These are phyloP conservation scores for Mycosphaerella arachidis DNA, from an alignment of 2,329 filamentous ascomycete species.

Conservation along the genomic window DNA sequence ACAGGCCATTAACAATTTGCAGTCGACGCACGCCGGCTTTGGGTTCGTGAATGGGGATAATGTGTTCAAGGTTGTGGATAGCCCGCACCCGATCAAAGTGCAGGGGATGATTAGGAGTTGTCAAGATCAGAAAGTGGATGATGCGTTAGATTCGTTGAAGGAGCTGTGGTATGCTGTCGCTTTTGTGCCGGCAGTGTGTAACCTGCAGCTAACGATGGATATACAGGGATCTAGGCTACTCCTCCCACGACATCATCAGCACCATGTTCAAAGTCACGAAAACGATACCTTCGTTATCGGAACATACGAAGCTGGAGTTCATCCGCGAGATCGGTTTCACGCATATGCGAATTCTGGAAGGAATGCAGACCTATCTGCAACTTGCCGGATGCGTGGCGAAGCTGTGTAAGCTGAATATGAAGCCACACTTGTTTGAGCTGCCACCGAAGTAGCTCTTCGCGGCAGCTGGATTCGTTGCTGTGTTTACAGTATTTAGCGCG, in stretches of 20 bases:
- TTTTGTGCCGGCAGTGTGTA: background rate
- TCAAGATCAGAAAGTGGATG: conserved; percentile 85
- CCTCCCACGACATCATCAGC: conserved; percentile 97
- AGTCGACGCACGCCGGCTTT: conserved; percentile 88
- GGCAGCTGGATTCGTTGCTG: background rate
- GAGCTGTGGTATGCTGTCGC: conserved; percentile 69
- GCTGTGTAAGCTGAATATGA: conserved; percentile 95
- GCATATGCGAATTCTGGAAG: conserved; percentile 98
- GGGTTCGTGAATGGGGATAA: conserved; percentile 97
- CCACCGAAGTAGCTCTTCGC: conserved; percentile 24
- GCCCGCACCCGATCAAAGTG: conserved; percentile 94
- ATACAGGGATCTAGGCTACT: conserved; percentile 76
- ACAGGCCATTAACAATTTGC: conserved; percentile 97
- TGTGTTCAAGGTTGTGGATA: conserved; percentile 96
- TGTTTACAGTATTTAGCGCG: conserved; percentile 22
- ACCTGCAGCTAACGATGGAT: conserved; percentile 8
- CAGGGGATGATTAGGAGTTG: conserved; percentile 98
- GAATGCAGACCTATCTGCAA: conserved; percentile 90
- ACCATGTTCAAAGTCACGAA: conserved; percentile 99
- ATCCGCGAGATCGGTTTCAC: conserved; percentile 95
- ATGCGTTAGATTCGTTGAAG: conserved; percentile 76
- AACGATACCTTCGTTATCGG: conserved; percentile 83
- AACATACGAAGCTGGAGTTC: conserved; percentile 94
- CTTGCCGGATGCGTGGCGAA: conserved; percentile 87
- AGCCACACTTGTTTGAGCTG: conserved; percentile 69